Evolutionary conservation across 2,329 filamentous ascomycete species (phyloP).

Genomic region (Coccinonectria pachysandricola): DNA sequence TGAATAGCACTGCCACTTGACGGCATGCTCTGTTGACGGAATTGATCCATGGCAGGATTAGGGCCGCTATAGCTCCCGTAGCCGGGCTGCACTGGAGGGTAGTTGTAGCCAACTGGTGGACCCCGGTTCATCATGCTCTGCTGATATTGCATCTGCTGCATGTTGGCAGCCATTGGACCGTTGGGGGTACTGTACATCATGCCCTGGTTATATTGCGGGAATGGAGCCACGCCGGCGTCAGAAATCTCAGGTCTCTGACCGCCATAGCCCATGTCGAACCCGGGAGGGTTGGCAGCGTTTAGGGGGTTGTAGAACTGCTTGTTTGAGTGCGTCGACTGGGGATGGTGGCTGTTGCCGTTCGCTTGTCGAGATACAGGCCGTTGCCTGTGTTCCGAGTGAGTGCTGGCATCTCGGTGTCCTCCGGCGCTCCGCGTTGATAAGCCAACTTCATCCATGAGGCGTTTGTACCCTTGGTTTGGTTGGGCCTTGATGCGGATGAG

Average conservation of each 20-base stretch:
- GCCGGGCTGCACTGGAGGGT: slow-evolving; percentile 43
- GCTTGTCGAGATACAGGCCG: slow-evolving; percentile 47
- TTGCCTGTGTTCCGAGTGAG: slow-evolving; percentile 38
- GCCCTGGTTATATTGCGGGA: slow-evolving; percentile 39
- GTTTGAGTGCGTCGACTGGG: slow-evolving; percentile 30
- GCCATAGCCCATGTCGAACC: slow-evolving; percentile 43
- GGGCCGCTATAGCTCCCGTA: slow-evolving; percentile 42
- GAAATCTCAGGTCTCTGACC: slow-evolving; percentile 42
- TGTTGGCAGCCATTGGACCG: slow-evolving; percentile 33
- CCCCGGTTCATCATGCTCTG: slow-evolving; percentile 46
- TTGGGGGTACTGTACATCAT: slow-evolving; percentile 40
- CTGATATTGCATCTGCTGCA: slow-evolving; percentile 50
- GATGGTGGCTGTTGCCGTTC: slow-evolving; percentile 32
- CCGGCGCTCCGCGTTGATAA: slow-evolving; percentile 56
- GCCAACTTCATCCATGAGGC: slow-evolving; percentile 96
- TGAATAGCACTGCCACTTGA: slow-evolving; percentile 45
- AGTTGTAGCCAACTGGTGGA: slow-evolving; percentile 48
- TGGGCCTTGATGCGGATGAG: slow-evolving; percentile 85
- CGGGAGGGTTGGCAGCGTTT: slow-evolving; percentile 29
- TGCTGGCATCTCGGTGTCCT: slow-evolving; percentile 32
- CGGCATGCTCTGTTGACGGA: slow-evolving; percentile 39
- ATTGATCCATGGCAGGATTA: slow-evolving; percentile 43
- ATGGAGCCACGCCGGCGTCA: slow-evolving; percentile 39
- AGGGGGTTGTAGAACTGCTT: slow-evolving; percentile 45
- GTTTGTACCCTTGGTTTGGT: slow-evolving; percentile 92